Conservation (phyloP, 2,329 filamentous ascomycete genomes). For the Simplicillium sp. region DNA sequence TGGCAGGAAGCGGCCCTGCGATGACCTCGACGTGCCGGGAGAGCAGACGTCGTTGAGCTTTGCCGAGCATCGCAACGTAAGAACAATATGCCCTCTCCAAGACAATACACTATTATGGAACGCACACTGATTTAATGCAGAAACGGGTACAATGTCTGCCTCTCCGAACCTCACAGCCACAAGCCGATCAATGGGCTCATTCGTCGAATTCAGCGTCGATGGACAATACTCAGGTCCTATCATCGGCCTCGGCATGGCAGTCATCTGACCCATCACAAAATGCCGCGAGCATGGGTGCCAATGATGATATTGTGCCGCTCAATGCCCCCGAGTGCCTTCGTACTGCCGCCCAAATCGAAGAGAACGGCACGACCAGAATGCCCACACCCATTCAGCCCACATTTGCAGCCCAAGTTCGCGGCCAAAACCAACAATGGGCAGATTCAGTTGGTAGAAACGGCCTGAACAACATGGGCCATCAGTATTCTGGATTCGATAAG, state of each 20-base stretch:
- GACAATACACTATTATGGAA: background rate
- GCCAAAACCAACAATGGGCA: conserved; percentile 31
- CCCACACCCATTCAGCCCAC: conserved; percentile 51
- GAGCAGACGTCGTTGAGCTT: conserved; percentile 29
- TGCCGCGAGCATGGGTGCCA: too few relatives aligned
- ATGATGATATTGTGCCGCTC: too few relatives aligned
- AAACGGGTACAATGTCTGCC: conserved; percentile 47
- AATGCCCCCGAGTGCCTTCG: conserved; percentile 6
- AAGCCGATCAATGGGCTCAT: conserved; percentile 17
- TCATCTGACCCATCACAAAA: conserved; percentile 8
- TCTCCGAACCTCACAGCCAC: conserved; percentile 33
- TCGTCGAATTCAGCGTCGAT: conserved; percentile 14
- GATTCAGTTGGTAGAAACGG: conserved; percentile 21
- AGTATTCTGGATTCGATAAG: conserved; percentile 27
- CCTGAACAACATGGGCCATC: conserved; percentile 27
- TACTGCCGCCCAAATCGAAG: background rate
- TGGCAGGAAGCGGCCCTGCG: conserved; percentile 34
- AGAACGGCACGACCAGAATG: conserved; percentile 32
- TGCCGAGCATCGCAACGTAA: conserved; percentile 40
- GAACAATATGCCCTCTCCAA: conserved; percentile 9
- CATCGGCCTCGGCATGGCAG: conserved; percentile 16
- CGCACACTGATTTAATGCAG: conserved; percentile 20
- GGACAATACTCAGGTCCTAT: too few relatives aligned
- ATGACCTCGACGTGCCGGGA: conserved; percentile 31
- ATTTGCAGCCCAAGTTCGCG: conserved; percentile 45